phyloP scores from a whole-genome alignment of 257 asterid species.

The Thymus quinquecostatus region DNA sequence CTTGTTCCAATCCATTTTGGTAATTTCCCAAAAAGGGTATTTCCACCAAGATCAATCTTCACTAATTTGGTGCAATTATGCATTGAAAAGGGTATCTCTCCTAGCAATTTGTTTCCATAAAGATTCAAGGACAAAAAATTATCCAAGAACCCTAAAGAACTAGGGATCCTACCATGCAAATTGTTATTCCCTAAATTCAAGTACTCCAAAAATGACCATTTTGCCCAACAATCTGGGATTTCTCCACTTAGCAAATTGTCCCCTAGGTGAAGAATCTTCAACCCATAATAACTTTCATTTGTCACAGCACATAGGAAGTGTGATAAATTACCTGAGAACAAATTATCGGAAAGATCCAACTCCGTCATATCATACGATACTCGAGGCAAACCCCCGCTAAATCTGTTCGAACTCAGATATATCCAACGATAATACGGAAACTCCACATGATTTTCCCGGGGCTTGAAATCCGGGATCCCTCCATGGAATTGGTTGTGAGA shows the following conservation, averaged over 20 bases:
- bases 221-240: constrained; percentile 46
- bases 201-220: constrained; percentile 14
- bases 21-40: constrained; percentile 29
- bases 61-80: constrained; percentile 30
- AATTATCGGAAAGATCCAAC: constrained; percentile 40
- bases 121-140: constrained; percentile 30
- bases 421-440: neutral
- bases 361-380: neutral
- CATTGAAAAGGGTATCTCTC: constrained; percentile 36
- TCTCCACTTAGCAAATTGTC: constrained; percentile 33
- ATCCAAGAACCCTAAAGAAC: constrained; percentile 30
- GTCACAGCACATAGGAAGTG: constrained; percentile 25
- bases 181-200: constrained; percentile 39
- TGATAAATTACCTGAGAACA: constrained; percentile 27
- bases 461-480: constrained; percentile 29
- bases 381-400: constrained; percentile 39
- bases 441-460: rapidly evolving
- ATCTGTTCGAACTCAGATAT: constrained; percentile 39
- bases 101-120: constrained; percentile 32
- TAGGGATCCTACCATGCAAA: constrained; percentile 38
- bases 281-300: neutral
- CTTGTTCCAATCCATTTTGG: constrained; percentile 40
- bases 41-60: constrained; percentile 35
- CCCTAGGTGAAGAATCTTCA: constrained; percentile 33
- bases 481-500: constrained; percentile 41